Base-by-base conservation (phyloP, 164 flowering plant genomes). In the Liquidambar formosana region DNA sequence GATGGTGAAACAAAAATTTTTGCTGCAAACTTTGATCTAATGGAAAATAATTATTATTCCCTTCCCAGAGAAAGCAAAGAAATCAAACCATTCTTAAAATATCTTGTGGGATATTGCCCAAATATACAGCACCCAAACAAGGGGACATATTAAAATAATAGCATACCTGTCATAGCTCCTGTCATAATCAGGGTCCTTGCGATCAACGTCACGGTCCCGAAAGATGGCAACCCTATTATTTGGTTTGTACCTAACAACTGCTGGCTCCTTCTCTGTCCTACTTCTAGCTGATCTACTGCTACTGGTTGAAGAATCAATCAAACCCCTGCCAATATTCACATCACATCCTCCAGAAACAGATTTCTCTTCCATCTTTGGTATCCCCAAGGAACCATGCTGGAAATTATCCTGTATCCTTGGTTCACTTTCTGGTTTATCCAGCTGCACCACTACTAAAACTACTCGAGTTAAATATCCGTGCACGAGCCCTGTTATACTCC, bases 101-200 rank as follows among this genome's bases (percentile, higher is more conserved):
- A 33, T 33, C 41, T 2, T 33, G 6, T 33, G 41, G 41, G 41
- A 33, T 33, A 2, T 2, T 33, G 41, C 45, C 6, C 22, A 16
- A 4, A 62, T 0, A 38, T 33, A 33, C 41, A 38, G 8, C 28
- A 28, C 49, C 9, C 22, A 33, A 18, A 26, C 41, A 1, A 69
- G 14, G 3, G 58, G 8, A 57, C 19, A 13, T 54, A 16, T 9
- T 21, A 60, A 25, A 61, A 54, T 27, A 14, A 54, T 25, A 38
- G 27, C 57, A 46, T 79, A 91, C 98, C 97, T 90, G 45, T 96
- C 98, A 78, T 96, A 93, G 84, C 66, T 96, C 76, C 99, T 82
- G 78, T 96, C 91, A 85, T 88, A 96, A 74, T 96, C 99, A 66
- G 98, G 99, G 64, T 96, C 98, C 72, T 89, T 90, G 13, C 92